Evolutionary conservation across 352 stramenopile species (phyloP).

Genomic region (Phytopythium delawarense): DNA sequence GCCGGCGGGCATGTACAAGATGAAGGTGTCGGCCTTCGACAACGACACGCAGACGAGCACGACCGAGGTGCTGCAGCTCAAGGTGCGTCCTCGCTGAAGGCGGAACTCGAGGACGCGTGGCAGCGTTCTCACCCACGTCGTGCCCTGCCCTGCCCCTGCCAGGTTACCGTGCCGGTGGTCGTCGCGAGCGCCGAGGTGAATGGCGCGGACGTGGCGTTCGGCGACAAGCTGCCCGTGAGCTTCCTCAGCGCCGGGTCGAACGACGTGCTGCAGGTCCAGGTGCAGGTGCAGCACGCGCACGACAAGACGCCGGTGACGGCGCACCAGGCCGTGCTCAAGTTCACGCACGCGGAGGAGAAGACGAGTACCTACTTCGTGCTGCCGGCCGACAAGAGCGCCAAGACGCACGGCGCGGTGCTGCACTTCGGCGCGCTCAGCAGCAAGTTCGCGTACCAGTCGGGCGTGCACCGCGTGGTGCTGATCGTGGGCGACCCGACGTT

Average conservation of each 20-base stretch:
- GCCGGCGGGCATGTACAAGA: constrained; percentile 71
- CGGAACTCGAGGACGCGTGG: background rate
- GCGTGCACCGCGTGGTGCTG: constrained; percentile 55
- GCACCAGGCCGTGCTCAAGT: constrained; percentile 81
- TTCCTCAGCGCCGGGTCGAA: constrained; percentile 56
- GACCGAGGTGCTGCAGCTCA: constrained; percentile 66
- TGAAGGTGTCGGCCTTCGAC: constrained; percentile 56
- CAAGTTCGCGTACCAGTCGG: constrained; percentile 82
- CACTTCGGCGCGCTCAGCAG: constrained; percentile 69
- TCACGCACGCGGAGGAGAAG: constrained; percentile 51
- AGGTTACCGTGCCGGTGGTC: constrained; percentile 63
- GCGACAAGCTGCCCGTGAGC: constrained; percentile 49
- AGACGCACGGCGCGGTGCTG: constrained; percentile 37
- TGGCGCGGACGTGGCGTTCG: constrained; percentile 36
- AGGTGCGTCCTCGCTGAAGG: constrained; percentile 17
- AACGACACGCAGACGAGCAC: constrained; percentile 38
- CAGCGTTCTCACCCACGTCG: background rate
- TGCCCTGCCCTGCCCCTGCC: background rate
- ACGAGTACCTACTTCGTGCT: constrained; percentile 77
- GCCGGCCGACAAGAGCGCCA: constrained; percentile 25
- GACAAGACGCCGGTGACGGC: constrained; percentile 49
- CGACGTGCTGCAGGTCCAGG: constrained; percentile 51
- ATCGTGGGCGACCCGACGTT: constrained; percentile 80
- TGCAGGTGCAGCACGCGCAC: constrained; percentile 50
- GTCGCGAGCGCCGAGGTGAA: constrained; percentile 53